Evolutionary conservation across 108 stramenopile genomes (phyloP).

Genomic region (Nitzschia sp.): DNA sequence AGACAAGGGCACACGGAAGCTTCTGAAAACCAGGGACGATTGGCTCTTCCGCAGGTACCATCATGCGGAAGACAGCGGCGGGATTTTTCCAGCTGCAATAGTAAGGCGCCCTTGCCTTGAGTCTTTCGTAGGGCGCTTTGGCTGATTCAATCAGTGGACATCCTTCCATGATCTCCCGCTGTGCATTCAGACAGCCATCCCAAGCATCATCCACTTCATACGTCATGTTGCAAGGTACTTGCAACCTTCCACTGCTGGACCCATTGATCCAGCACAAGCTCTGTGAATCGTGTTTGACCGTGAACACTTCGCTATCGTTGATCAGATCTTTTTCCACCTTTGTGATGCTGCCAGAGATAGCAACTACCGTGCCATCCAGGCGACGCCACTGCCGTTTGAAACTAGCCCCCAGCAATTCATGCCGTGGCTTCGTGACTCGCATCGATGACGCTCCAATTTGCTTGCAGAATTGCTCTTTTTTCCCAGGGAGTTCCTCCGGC

Average conservation of each 20-base stretch:
- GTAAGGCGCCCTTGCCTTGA: neutral
- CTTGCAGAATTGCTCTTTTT: neutral
- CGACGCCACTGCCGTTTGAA: slow-evolving; percentile 8
- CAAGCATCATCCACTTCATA: slow-evolving; percentile 6
- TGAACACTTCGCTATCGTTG: neutral
- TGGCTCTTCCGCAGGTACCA: slow-evolving; percentile 13
- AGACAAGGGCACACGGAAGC: neutral
- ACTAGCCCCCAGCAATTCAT: neutral
- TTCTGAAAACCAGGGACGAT: neutral
- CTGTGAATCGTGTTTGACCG: neutral
- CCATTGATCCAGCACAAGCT: neutral
- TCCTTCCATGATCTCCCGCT: neutral
- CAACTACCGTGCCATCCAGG: neutral
- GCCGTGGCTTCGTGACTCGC: neutral
- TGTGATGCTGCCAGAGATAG: neutral
- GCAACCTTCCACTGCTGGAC: neutral
- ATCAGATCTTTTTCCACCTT: neutral
- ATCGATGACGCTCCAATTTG: neutral
- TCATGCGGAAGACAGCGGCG: neutral
- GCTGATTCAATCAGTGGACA: too few species aligned
- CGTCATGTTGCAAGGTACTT: neutral
- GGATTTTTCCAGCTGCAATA: neutral
- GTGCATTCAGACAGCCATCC: slow-evolving; percentile 14
- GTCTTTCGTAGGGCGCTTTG: neutral
- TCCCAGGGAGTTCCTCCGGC: neutral